Evolutionary conservation across 805 yeast genomes (phyloP).

Genomic region (Isabelozyma gotoi): DNA sequence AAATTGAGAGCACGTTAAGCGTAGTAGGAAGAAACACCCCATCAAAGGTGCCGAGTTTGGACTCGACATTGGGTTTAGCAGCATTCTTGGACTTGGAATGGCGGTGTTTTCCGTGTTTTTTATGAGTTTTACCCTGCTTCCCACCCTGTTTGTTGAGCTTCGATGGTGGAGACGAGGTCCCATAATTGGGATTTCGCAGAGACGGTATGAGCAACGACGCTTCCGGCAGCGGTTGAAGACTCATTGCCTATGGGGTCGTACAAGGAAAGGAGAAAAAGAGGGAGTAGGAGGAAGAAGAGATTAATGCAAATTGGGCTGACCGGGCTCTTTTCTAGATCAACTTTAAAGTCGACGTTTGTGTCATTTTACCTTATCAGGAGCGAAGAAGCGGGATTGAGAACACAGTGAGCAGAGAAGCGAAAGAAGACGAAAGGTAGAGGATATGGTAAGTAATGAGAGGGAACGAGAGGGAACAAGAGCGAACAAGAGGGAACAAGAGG

Average conservation of each 20-base stretch:
- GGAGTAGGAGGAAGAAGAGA: too few relatives aligned
- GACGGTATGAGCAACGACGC: neutral
- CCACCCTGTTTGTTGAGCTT: too few relatives aligned
- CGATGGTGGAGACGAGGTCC: too few relatives aligned
- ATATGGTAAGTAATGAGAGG: neutral
- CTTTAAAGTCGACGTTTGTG: neutral
- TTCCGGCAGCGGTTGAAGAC: neutral
- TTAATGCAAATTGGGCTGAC: too few relatives aligned
- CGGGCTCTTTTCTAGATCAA: too few relatives aligned
- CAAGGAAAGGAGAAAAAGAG: too few relatives aligned
- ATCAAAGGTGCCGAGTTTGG: slow-evolving; percentile 73
- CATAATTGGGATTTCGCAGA: neutral
- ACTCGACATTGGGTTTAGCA: slow-evolving; percentile 1
- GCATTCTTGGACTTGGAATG: neutral
- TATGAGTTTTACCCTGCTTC: neutral
- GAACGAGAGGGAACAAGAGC: neutral
- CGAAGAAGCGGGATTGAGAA: neutral
- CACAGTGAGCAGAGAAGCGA: neutral
- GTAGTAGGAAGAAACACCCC: slow-evolving; percentile 96
- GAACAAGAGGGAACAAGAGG: neutral
- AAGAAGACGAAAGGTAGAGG: neutral
- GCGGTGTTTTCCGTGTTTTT: neutral
- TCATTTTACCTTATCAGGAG: neutral
- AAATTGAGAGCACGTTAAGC: slow-evolving; percentile 85
- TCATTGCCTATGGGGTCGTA: too few relatives aligned